Evolutionary conservation across 2,329 filamentous ascomycete species (phyloP).

Genomic region (Camptophora hylomeconis): DNA sequence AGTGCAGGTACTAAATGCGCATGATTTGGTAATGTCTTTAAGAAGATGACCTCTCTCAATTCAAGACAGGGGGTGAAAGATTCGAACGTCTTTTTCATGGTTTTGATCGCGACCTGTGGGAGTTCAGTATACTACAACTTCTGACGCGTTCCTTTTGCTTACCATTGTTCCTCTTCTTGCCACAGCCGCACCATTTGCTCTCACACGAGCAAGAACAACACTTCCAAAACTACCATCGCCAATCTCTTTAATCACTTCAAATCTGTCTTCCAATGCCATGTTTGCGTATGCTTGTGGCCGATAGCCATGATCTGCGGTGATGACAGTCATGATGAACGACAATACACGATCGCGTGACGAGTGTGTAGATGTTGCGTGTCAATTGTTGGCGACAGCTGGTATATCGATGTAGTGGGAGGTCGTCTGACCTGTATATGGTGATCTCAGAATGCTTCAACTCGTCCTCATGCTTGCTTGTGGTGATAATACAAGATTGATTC

Average conservation of each 20-base stretch:
- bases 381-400: constrained; percentile 3
- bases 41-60: constrained; percentile 90
- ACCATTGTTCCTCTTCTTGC: constrained; percentile 87
- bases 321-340: constrained; percentile 56
- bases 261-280: constrained; percentile 75
- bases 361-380: constrained; percentile 5
- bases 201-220: constrained; percentile 80
- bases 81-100: constrained; percentile 99
- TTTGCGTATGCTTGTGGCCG: constrained; percentile 47
- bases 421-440: constrained; percentile 1
- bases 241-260: constrained; percentile 95
- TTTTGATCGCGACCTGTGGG: constrained; percentile 86
- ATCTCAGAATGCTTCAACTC: constrained; percentile 2
- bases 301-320: constrained; percentile 59
- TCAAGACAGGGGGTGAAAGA: constrained; percentile 83
- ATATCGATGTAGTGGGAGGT: constrained; percentile 3
- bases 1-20: constrained; percentile 90
- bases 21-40: constrained; percentile 76
- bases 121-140: constrained; percentile 7
- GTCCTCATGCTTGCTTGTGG: not conserved
- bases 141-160: constrained; percentile 30
- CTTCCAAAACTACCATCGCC: constrained; percentile 98
- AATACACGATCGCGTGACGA: constrained; percentile 7
- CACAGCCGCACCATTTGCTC: constrained; percentile 76
- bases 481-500: not conserved